These are phyloP conservation scores for Pythium rishiriense DNA, from an alignment of 352 stramenopile species.

Conservation along the genomic window DNA sequence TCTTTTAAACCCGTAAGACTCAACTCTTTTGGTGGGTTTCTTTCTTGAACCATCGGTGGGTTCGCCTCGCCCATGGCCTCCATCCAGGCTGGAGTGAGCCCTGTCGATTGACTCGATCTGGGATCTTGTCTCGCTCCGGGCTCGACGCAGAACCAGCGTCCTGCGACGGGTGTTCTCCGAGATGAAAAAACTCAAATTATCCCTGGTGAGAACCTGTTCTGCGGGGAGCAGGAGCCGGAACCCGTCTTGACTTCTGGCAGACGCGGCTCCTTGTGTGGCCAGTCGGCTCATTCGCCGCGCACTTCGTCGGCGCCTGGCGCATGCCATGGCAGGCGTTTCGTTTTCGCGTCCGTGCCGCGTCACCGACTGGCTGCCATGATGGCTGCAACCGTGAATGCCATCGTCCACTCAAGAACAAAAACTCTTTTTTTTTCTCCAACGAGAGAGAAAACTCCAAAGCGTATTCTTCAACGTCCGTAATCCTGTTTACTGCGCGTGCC, in stretches of 20 bases:
- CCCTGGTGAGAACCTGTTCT: neutral
- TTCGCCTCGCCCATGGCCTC: too few relatives aligned
- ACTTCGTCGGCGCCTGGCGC: neutral
- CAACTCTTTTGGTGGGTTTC: neutral
- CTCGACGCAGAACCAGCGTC: neutral
- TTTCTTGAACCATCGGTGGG: neutral
- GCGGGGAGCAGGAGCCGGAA: neutral
- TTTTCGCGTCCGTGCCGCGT: too few relatives aligned
- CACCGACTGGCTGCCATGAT: too few relatives aligned
- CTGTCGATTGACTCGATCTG: neutral
- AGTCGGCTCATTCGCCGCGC: neutral
- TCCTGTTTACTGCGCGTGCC: neutral
- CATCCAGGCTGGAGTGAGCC: too few relatives aligned
- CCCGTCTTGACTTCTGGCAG: neutral
- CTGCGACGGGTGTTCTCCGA: constrained; percentile 2
- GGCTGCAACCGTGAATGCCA: too few relatives aligned
- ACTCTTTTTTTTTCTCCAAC: too few relatives aligned
- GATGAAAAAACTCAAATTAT: neutral
- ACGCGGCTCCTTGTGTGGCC: neutral
- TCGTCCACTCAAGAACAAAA: too few relatives aligned
- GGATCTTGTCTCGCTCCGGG: neutral
- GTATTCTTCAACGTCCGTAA: neutral
- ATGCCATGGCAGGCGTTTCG: too few relatives aligned
- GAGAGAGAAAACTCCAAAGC: neutral
- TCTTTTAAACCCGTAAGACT: neutral